Evolutionary conservation across 2,329 filamentous ascomycete species (phyloP).

Genomic region (Xylaria polymorpha): DNA sequence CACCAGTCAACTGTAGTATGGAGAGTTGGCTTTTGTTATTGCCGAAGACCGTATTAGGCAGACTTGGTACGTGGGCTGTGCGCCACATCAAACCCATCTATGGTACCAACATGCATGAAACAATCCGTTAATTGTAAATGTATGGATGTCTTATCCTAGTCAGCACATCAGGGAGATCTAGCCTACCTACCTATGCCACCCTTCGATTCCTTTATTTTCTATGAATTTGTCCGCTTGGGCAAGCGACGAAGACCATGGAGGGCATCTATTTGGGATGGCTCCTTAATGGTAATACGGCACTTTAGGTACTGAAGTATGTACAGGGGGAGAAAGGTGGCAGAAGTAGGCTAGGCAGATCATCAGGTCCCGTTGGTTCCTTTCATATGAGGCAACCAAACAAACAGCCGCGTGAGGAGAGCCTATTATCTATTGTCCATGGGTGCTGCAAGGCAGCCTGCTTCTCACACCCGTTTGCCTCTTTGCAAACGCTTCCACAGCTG

Average conservation of each 20-base stretch:
- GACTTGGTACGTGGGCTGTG: neutral
- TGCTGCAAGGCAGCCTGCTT: neutral
- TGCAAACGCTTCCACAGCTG: neutral
- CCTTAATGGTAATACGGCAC: too few relatives aligned
- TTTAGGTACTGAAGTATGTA: too few relatives aligned
- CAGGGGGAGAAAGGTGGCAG: too few relatives aligned
- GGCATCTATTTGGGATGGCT: too few relatives aligned
- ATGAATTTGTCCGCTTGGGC: too few relatives aligned
- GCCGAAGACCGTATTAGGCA: neutral
- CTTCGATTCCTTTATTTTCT: too few relatives aligned
- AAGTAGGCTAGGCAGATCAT: neutral
- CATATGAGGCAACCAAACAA: neutral
- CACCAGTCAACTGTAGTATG: neutral
- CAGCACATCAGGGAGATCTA: neutral
- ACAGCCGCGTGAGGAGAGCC: neutral
- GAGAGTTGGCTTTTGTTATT: neutral
- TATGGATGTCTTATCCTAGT: too few relatives aligned
- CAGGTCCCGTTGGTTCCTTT: neutral
- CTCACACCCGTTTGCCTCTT: neutral
- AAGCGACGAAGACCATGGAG: too few relatives aligned
- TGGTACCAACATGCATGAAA: neutral
- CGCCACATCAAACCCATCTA: neutral
- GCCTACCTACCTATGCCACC: too few relatives aligned
- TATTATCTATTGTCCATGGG: neutral
- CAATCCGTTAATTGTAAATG: too few relatives aligned